These are phyloP conservation scores for Pelargonium citronellum DNA, from an alignment of 441 rosid species.

Conservation along the genomic window DNA sequence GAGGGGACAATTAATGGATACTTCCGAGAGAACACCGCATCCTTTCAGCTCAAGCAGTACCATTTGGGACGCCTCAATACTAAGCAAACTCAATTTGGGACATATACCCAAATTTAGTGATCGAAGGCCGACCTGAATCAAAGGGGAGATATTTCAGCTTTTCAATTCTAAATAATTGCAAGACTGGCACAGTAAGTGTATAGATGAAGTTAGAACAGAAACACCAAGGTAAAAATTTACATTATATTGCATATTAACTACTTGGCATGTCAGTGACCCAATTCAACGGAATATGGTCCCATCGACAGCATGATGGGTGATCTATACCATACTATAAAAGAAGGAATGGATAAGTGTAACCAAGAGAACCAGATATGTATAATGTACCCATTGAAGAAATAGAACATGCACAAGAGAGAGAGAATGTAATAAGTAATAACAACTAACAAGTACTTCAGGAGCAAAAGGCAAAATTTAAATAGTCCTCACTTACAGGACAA, in stretches of 20 bases:
- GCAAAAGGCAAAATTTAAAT: neutral
- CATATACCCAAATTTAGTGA: slow-evolving; percentile 87
- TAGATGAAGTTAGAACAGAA: neutral
- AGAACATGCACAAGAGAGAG: neutral
- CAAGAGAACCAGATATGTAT: slow-evolving; percentile 3
- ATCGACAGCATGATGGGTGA: neutral
- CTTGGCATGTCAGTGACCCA: neutral
- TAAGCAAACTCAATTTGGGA: slow-evolving; percentile 73
- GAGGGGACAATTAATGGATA: slow-evolving; percentile 72
- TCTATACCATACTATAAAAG: neutral
- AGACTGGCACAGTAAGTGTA: neutral
- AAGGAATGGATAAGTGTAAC: neutral
- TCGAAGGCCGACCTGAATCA: slow-evolving; percentile 63
- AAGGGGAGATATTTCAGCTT: slow-evolving; percentile 14
- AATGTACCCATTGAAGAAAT: neutral
- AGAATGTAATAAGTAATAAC: neutral
- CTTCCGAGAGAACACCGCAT: slow-evolving; percentile 84
- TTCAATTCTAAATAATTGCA: neutral
- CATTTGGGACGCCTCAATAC: slow-evolving; percentile 74
- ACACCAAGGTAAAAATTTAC: neutral
- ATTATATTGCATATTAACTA: neutral
- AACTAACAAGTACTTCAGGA: neutral
- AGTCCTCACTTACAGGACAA: slow-evolving; percentile 62
- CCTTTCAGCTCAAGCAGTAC: slow-evolving; percentile 88
- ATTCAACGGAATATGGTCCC: neutral